These are phyloP conservation scores for Peronospora farinosa DNA, from an alignment of 352 stramenopile species.

Conservation along the genomic window DNA sequence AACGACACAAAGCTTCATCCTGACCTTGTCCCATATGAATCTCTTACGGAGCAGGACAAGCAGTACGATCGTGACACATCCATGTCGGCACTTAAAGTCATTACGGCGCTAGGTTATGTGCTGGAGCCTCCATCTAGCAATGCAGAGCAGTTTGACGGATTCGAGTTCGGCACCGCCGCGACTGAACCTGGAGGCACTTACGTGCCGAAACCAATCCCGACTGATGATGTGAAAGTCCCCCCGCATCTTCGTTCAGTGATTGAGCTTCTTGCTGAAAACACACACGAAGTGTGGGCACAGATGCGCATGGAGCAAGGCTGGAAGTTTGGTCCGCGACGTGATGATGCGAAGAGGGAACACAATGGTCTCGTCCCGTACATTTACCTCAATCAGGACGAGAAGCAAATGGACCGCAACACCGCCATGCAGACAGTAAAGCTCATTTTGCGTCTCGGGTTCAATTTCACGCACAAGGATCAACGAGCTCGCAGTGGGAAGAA, in stretches of 20 bases:
- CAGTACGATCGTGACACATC: slow-evolving; percentile 80
- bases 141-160: slow-evolving; percentile 41
- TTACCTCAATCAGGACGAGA: slow-evolving; percentile 70
- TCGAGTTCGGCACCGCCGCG: slow-evolving; percentile 51
- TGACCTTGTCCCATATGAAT: slow-evolving; percentile 67
- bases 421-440: slow-evolving; percentile 76
- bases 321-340: slow-evolving; percentile 59
- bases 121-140: slow-evolving; percentile 40
- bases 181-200: slow-evolving; percentile 52
- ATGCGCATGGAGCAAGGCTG: slow-evolving; percentile 78
- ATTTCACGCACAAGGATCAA: slow-evolving; percentile 61
- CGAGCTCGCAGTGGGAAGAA: slow-evolving; percentile 30
- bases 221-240: slow-evolving; percentile 54
- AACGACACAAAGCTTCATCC: slow-evolving; percentile 65
- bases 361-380: slow-evolving; percentile 75
- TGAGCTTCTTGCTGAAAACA: slow-evolving; percentile 73
- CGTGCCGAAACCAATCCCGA: slow-evolving; percentile 52
- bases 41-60: slow-evolving; percentile 66
- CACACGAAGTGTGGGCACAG: slow-evolving; percentile 75
- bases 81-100: slow-evolving; percentile 72
- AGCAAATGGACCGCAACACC: slow-evolving; percentile 83
- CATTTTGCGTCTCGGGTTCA: slow-evolving; percentile 66
- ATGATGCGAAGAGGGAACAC: slow-evolving; percentile 67
- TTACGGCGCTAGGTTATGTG: slow-evolving; percentile 65
- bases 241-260: slow-evolving; percentile 58